A percentile compares a stretch with the other conserved stretches of the same genome.
These are phyloP conservation scores for Parietichytrium sp. DNA, from an alignment of 108 stramenopile genomes.

Conservation along the genomic window DNA sequence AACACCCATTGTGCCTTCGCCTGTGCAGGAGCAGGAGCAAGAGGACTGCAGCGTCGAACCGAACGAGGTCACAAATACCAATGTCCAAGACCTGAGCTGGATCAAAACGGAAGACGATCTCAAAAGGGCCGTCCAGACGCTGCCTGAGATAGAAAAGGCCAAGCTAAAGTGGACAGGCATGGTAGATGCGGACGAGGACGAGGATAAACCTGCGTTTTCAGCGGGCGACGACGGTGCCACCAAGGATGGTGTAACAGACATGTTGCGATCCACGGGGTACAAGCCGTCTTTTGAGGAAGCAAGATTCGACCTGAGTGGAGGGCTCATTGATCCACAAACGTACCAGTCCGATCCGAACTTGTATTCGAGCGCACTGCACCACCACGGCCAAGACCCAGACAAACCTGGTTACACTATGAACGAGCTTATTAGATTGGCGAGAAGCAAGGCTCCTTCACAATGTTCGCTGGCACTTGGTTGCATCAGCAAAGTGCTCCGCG, in stretches of 20 bases:
- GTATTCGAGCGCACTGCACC: too few species aligned
- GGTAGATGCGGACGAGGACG: neutral
- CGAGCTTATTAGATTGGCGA: neutral
- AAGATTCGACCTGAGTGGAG: neutral
- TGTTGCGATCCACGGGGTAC: neutral
- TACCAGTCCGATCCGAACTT: neutral
- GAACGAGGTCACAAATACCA: neutral
- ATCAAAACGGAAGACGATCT: constrained; percentile 6
- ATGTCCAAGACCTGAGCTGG: neutral
- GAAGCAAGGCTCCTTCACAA: constrained; percentile 33
- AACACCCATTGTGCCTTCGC: too few species aligned
- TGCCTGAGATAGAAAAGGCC: neutral
- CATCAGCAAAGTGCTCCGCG: constrained; percentile 14
- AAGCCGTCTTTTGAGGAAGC: neutral
- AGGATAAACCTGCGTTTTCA: neutral
- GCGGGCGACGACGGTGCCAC: too few species aligned
- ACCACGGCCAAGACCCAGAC: constrained; percentile 23
- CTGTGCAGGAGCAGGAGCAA: too few species aligned
- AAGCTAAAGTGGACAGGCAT: constrained; percentile 5
- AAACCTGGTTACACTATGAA: constrained; percentile 15
- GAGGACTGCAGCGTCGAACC: too few species aligned
- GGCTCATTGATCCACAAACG: neutral
- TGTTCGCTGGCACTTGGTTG: neutral
- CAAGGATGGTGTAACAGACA: neutral
- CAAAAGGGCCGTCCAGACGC: constrained; percentile 16